phyloP scores from a whole-genome alignment of 805 yeast species.

The Phaffomyces thermotolerans region DNA sequence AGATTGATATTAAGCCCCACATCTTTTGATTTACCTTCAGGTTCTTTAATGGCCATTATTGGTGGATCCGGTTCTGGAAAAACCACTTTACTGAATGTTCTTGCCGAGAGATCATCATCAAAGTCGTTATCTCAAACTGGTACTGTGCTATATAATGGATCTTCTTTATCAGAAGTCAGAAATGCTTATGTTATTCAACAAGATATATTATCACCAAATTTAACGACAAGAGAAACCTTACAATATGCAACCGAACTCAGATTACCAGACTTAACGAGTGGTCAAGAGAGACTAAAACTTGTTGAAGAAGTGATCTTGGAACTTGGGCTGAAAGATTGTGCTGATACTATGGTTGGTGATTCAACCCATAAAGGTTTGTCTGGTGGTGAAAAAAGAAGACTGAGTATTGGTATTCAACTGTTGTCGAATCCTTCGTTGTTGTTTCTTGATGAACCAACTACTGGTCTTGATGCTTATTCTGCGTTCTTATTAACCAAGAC shows the following conservation, averaged over 20 bases:
- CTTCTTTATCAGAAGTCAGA: constrained; percentile 15
- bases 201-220: constrained; percentile 62
- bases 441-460: constrained; percentile 83
- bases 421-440: constrained; percentile 69
- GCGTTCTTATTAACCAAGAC: constrained; percentile 61
- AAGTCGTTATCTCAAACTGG: constrained; percentile 35
- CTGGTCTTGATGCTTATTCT: constrained; percentile 78
- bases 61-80: constrained; percentile 91
- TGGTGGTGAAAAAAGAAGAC: constrained; percentile 80
- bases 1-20: constrained; percentile 25
- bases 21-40: constrained; percentile 56
- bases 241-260: constrained; percentile 67
- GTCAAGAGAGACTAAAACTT: constrained; percentile 37
- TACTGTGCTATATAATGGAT: constrained; percentile 29
- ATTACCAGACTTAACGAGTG: constrained; percentile 40
- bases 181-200: constrained; percentile 69
- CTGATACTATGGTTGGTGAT: constrained; percentile 57
- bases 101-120: constrained; percentile 44
- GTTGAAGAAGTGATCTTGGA: constrained; percentile 60
- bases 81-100: constrained; percentile 66
- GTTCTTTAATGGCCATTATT: constrained; percentile 70
- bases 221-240: constrained; percentile 71
- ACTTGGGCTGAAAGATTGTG: constrained; percentile 64
- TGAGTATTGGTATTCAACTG: constrained; percentile 77
- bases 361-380: constrained; percentile 51